A percentile compares a stretch with the other conserved stretches of the same genome.
Evolutionary conservation across 306 rosid species (phyloP).

Genomic region (Vigna reflexopilosa): DNA sequence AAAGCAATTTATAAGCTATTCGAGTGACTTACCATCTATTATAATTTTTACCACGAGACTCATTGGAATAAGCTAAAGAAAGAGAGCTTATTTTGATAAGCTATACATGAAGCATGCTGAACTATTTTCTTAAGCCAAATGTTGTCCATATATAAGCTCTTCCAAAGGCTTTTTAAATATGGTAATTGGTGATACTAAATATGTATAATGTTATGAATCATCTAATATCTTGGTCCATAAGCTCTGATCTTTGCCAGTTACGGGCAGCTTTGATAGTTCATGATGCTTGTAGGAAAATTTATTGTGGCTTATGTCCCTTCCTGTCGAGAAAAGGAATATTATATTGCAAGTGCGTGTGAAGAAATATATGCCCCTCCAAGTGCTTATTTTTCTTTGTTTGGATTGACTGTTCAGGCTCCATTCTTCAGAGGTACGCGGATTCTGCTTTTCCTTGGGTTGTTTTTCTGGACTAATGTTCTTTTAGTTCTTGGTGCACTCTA

Average conservation of each 20-base stretch:
- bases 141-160: background rate
- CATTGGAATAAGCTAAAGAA: background rate
- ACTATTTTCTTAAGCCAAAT: background rate
- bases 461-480: constrained; percentile 14
- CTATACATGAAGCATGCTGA: too few relatives aligned
- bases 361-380: constrained; percentile 96
- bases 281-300: constrained; percentile 73
- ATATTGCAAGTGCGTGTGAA: constrained; percentile 93
- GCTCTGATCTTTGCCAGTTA: constrained; percentile 35
- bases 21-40: too few relatives aligned
- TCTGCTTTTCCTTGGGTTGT: constrained; percentile 21
- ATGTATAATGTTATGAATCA: constrained; percentile 11
- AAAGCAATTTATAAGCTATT: too few relatives aligned
- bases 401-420: constrained; percentile 85
- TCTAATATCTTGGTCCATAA: constrained; percentile 26
- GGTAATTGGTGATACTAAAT: constrained; percentile 14
- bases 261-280: constrained; percentile 40
- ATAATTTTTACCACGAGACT: background rate
- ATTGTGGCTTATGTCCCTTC: constrained; percentile 84
- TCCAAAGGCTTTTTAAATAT: background rate
- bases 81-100: background rate
- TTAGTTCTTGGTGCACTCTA: constrained; percentile 9
- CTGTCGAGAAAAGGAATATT: constrained; percentile 91
- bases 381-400: constrained; percentile 91
- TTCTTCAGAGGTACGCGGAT: constrained; percentile 76